Percentiles rank a stretch among this genome's conserved stretches.
Conservation (phyloP, 108 stramenopile genomes). For the Chaetoceros tenuissimus region DNA sequence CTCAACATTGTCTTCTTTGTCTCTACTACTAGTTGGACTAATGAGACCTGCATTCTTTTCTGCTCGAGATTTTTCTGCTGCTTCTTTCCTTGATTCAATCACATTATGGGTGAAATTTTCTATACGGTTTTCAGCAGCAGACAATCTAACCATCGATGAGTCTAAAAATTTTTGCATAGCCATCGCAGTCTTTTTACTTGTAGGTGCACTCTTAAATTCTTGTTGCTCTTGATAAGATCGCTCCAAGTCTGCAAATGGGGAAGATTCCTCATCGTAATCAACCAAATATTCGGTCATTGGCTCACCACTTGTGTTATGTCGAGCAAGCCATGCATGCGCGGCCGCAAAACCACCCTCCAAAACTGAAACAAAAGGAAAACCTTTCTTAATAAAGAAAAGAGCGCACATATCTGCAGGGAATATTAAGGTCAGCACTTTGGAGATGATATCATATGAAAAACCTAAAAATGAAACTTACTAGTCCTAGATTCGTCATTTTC, state of each 20-base stretch:
- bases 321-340: conserved; percentile 69
- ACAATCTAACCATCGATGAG: conserved; percentile 60
- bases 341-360: conserved; percentile 86
- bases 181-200: conserved; percentile 54
- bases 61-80: too few species aligned
- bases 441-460: not conserved
- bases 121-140: conserved; percentile 4
- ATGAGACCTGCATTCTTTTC: too few species aligned
- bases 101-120: not conserved
- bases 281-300: conserved; percentile 41
- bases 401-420: conserved; percentile 41
- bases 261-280: conserved; percentile 62
- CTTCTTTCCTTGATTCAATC: too few species aligned
- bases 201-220: conserved; percentile 40
- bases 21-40: too few species aligned
- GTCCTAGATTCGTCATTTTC: conserved; percentile 70
- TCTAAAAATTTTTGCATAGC: conserved; percentile 69
- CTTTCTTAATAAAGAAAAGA: conserved; percentile 82
- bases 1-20: too few species aligned
- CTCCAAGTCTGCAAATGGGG: conserved; percentile 74
- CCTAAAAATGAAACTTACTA: conserved; percentile 6
- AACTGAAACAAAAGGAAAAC: conserved; percentile 88
- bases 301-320: conserved; percentile 38
- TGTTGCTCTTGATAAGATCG: conserved; percentile 40
- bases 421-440: not conserved